Base-by-base conservation (phyloP, 257 asterid genomes). In the Anisodus acutangulus region DNA sequence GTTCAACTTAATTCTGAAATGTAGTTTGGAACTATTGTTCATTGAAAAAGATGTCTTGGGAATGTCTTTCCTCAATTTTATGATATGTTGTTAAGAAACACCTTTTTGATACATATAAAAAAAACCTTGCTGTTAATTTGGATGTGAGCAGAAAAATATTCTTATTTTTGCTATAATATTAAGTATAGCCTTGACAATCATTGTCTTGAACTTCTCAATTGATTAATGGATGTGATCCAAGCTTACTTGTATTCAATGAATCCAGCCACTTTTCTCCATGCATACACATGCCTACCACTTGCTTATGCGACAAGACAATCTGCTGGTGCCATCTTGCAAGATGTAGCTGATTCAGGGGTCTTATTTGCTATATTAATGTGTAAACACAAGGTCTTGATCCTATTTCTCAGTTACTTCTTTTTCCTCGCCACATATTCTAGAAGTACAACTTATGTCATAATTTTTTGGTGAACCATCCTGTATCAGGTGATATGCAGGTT, bases 211-310 rank as follows among this genome's bases (percentile, higher is more conserved):
- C n/a, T 57, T 57, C 63, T 59, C 66, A 13, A n/a, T 59, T 16
- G 31, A 59, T 59, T 59, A 59, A 6, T 59, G 17, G 17, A 4
- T 45, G 51, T 45, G 51, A 59, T 17, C 31, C 17, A 59, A 16
- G 22, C 17, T 59, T 59, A 59, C 82, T 86, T 63, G 78, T 63
- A 59, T 85, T 85, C 90, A 85, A 95, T 98, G 97, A 94, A 94
- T 87, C 99, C 99, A 45, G 95, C 98, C 86, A 91, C 97, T 63
- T 95, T 94, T 90, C 96, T 95, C 76, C 99, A 93, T 88, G 98
- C 99, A 83, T 95, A 94, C 88, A 89, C 99, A 51, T 95, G 98
- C 84, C 92, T 95, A 84, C 98, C 97, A 83, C 94, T 95, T 85
- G 90, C 98, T 82, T 89, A 90, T 90, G 92, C 91, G 54, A 92